Evolutionary conservation across 257 asterid genomes (phyloP).

Genomic region (Ballota nigra): DNA sequence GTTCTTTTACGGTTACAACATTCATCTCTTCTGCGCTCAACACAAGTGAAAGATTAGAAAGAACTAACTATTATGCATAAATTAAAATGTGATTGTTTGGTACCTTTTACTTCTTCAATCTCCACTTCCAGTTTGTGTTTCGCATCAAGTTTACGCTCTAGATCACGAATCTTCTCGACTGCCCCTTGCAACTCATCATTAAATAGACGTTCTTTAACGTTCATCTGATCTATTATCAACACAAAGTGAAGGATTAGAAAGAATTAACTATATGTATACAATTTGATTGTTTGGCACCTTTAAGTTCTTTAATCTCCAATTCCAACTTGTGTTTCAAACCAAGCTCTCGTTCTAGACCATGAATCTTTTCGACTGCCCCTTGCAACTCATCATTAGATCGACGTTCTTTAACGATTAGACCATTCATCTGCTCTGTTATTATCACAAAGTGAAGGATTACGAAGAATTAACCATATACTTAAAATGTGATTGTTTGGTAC

Average conservation of each 20-base stretch:
- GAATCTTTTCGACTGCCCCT: constrained; percentile 24
- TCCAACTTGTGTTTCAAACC: too few species aligned
- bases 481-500: constrained; percentile 17
- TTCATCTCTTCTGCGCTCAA: constrained; percentile 27
- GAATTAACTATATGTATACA: background rate
- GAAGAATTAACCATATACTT: background rate
- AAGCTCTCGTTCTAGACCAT: constrained; percentile 11
- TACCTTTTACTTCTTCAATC: constrained; percentile 45
- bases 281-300: constrained; percentile 28
- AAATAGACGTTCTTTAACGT: constrained; percentile 44
- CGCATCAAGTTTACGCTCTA: constrained; percentile 23
- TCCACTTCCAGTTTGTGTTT: constrained; percentile 43
- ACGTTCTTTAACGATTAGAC: constrained; percentile 44
- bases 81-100: background rate
- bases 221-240: constrained; percentile 25
- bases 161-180: background rate
- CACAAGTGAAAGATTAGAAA: background rate
- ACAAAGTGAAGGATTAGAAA: background rate
- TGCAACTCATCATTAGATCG: constrained; percentile 50
- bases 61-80: background rate
- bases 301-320: constrained; percentile 44
- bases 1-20: constrained; percentile 35
- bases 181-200: constrained; percentile 56
- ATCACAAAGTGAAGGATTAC: background rate
- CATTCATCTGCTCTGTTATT: constrained; percentile 27